These are phyloP conservation scores for Hsuehochloa calcarea DNA, from an alignment of 176 grass and related monocot genomes.

Conservation along the genomic window DNA sequence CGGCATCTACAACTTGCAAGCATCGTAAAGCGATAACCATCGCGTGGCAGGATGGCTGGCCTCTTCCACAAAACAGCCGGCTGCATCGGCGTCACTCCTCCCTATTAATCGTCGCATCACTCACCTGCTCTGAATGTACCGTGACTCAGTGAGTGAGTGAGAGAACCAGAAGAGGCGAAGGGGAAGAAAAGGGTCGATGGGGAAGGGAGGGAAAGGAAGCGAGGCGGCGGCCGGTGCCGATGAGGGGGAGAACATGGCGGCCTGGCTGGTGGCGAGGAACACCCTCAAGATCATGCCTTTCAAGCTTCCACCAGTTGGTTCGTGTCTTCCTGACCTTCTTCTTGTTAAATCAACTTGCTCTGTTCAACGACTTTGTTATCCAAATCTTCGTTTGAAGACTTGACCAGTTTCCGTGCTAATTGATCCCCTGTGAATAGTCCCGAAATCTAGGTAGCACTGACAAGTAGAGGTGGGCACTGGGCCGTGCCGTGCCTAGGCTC, in stretches of 20 bases:
- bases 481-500: no score
- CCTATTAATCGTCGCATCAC: slow-evolving; percentile 26
- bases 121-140: not conserved
- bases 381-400: not conserved
- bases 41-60: not conserved
- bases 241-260: slow-evolving; percentile 85
- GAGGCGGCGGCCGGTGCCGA: slow-evolving; percentile 38
- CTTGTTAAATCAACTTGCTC: not conserved
- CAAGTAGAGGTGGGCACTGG: no score
- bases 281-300: slow-evolving; percentile 95
- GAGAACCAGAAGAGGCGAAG: not conserved
- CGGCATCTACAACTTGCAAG: not conserved
- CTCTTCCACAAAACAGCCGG: not conserved
- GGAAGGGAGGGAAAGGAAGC: slow-evolving; percentile 66
- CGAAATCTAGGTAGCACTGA: not conserved
- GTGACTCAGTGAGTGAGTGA: not conserved
- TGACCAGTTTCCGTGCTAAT: not conserved
- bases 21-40: slow-evolving; percentile 20
- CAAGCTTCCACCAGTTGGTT: slow-evolving; percentile 70
- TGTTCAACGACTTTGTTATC: not conserved
- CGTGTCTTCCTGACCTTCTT: not conserved
- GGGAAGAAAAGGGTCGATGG: slow-evolving; percentile 37
- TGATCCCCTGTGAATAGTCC: not conserved
- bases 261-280: slow-evolving; percentile 84
- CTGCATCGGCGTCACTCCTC: not conserved